A percentile compares a stretch with the other conserved stretches of the same genome.
Evolutionary conservation across 164 flowering plant genomes (phyloP).

Genomic region (Litsea cubeba): DNA sequence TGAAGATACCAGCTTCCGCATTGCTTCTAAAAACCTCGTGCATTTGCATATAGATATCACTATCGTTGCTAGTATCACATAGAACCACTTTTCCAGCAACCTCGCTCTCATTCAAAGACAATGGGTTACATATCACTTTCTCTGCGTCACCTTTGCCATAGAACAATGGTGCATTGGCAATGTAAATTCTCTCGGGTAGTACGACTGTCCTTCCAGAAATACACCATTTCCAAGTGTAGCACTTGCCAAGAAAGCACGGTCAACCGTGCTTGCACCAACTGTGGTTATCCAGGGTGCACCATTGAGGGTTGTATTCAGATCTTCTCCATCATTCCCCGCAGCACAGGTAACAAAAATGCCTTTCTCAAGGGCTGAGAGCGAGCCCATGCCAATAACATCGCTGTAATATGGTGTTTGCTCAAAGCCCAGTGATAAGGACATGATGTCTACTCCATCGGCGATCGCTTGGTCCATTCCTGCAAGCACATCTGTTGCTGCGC

Average conservation of each 20-base stretch:
- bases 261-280: constrained; percentile 29
- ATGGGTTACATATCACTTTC: constrained; percentile 11
- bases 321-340: constrained; percentile 29
- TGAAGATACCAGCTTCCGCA: constrained; percentile 26
- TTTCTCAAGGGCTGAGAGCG: constrained; percentile 40
- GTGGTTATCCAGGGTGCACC: constrained; percentile 40
- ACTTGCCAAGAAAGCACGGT: constrained; percentile 15
- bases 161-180: constrained; percentile 17
- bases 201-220: constrained; percentile 18
- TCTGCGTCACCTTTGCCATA: constrained; percentile 14
- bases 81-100: constrained; percentile 28
- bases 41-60: constrained; percentile 9
- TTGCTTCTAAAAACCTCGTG: constrained; percentile 15
- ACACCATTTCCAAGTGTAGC: constrained; percentile 14
- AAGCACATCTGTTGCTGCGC: constrained; percentile 1
- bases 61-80: constrained; percentile 5
- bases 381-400: constrained; percentile 33
- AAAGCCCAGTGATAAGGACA: constrained; percentile 34
- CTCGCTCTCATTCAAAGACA: constrained; percentile 16
- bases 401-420: constrained; percentile 12
- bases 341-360: constrained; percentile 38
- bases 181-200: constrained; percentile 20
- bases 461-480: constrained; percentile 64
- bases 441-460: constrained; percentile 42
- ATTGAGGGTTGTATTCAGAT: constrained; percentile 6